phyloP scores from a whole-genome alignment of 139 green algal species.

The Closterium sp. region DNA sequence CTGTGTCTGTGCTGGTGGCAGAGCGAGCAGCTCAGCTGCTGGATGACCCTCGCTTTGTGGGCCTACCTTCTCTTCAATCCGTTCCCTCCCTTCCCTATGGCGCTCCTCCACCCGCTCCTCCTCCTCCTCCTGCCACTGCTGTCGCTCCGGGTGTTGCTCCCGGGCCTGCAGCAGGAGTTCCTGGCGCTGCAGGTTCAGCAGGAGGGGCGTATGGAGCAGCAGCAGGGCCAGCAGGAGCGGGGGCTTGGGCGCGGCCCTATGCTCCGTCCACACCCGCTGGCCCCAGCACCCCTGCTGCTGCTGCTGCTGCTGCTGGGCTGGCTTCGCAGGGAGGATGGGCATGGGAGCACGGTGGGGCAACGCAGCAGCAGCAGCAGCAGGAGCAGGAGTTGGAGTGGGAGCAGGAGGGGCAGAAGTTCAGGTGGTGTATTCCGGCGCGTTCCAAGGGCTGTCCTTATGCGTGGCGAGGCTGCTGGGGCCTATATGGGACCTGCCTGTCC shows the following conservation, averaged over 20 bases:
- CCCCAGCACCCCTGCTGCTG: background rate
- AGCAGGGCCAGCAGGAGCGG: background rate
- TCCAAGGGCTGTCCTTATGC: slow-evolving; percentile 79
- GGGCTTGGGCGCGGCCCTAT: background rate
- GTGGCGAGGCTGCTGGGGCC: slow-evolving; percentile 70
- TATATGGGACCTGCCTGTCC: slow-evolving; percentile 72
- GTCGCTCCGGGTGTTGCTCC: background rate
- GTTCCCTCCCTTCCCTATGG: background rate
- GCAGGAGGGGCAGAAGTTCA: slow-evolving; percentile 43
- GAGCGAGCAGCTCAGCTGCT: slow-evolving; percentile 64
- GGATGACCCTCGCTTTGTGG: slow-evolving; percentile 74
- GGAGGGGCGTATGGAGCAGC: too few relatives aligned
- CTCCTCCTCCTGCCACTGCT: too few relatives aligned
- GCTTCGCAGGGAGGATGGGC: background rate
- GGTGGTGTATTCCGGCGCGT: slow-evolving; percentile 68
- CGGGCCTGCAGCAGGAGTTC: background rate
- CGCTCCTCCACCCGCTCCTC: too few relatives aligned
- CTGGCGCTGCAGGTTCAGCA: too few relatives aligned
- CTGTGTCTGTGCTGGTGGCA: slow-evolving; percentile 38
- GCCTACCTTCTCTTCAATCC: slow-evolving; percentile 18
- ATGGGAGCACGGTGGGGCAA: background rate
- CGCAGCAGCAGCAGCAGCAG: slow-evolving; percentile 60
- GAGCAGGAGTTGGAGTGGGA: slow-evolving; percentile 66
- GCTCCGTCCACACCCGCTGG: background rate
- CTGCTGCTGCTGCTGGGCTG: background rate